Conservation (phyloP, 768 basidiomycete species). For the Sporobolomyces pararoseus region DNA sequence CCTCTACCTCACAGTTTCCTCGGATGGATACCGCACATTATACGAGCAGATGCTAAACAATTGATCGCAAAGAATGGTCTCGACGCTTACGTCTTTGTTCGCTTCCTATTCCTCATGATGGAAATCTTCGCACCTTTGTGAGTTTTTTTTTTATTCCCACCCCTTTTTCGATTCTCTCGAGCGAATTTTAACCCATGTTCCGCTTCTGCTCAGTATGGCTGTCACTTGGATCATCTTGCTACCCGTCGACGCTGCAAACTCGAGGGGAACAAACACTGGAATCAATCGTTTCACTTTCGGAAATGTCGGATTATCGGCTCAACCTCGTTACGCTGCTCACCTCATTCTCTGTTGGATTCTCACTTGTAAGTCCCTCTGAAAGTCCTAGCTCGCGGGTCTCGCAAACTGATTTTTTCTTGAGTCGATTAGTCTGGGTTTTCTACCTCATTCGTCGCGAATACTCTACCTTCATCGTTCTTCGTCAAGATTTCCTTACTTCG, state of each 20-base stretch:
- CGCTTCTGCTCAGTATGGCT: conserved; percentile 57
- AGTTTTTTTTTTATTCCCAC: background rate
- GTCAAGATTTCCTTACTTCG: conserved; percentile 77
- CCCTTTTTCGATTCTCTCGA: too few relatives aligned
- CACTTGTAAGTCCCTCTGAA: conserved; percentile 59
- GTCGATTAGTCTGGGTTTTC: conserved; percentile 68
- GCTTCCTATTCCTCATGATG: conserved; percentile 78
- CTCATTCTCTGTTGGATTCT: conserved; percentile 70
- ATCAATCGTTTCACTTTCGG: conserved; percentile 68
- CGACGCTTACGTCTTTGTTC: conserved; percentile 90
- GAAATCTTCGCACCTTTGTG: conserved; percentile 83
- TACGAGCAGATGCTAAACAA: conserved; percentile 60
- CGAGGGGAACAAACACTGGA: conserved; percentile 55
- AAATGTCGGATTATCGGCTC: conserved; percentile 56
- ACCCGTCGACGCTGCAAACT: conserved; percentile 62
- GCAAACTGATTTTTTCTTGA: background rate
- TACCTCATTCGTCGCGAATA: conserved; percentile 78
- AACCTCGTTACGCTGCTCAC: conserved; percentile 70
- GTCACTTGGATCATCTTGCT: conserved; percentile 81
- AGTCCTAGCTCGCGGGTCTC: background rate
- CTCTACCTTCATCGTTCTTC: conserved; percentile 68
- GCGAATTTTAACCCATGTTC: too few relatives aligned
- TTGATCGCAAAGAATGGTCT: conserved; percentile 70
- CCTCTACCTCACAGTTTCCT: conserved; percentile 58
- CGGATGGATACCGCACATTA: conserved; percentile 66